A percentile compares a stretch with the other conserved stretches of the same genome.
These are phyloP conservation scores for Cordyceps cateniannulata DNA, from an alignment of 2,329 filamentous ascomycete genomes.

Conservation along the genomic window DNA sequence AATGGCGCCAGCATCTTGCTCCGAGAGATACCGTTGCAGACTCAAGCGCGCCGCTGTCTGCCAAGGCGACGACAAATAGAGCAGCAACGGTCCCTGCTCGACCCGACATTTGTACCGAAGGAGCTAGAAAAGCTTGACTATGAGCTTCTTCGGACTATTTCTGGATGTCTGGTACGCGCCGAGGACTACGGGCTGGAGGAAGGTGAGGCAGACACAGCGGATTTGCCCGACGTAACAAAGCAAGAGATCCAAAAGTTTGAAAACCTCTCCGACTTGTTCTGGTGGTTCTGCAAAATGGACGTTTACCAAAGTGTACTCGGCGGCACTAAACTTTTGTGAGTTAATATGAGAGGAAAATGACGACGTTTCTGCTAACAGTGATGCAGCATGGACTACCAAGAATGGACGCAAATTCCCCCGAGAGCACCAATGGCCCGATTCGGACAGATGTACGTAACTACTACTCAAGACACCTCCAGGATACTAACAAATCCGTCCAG, in stretches of 20 bases:
- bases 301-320: slow-evolving; percentile 85
- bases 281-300: slow-evolving; percentile 96
- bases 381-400: slow-evolving; percentile 66
- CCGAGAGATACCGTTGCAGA: slow-evolving; percentile 72
- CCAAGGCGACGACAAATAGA: slow-evolving; percentile 43
- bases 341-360: slow-evolving; percentile 16
- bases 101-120: slow-evolving; percentile 11
- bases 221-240: slow-evolving; percentile 30
- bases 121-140: slow-evolving; percentile 36
- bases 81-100: slow-evolving; percentile 9
- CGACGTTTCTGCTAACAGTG: not conserved
- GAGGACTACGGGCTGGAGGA: slow-evolving; percentile 32
- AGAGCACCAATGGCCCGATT: slow-evolving; percentile 70
- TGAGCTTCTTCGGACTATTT: slow-evolving; percentile 34
- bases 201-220: slow-evolving; percentile 22
- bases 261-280: slow-evolving; percentile 78
- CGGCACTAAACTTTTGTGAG: slow-evolving; percentile 79
- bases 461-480: not conserved
- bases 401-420: slow-evolving; percentile 84
- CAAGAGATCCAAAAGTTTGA: slow-evolving; percentile 75
- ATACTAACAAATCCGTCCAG: slow-evolving; percentile 32
- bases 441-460: slow-evolving; percentile 59
- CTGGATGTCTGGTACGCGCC: slow-evolving; percentile 31
- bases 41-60: slow-evolving; percentile 64
- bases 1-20: slow-evolving; percentile 78